Conservation (phyloP, 768 basidiomycete species). For the Leccinum boreale region DNA sequence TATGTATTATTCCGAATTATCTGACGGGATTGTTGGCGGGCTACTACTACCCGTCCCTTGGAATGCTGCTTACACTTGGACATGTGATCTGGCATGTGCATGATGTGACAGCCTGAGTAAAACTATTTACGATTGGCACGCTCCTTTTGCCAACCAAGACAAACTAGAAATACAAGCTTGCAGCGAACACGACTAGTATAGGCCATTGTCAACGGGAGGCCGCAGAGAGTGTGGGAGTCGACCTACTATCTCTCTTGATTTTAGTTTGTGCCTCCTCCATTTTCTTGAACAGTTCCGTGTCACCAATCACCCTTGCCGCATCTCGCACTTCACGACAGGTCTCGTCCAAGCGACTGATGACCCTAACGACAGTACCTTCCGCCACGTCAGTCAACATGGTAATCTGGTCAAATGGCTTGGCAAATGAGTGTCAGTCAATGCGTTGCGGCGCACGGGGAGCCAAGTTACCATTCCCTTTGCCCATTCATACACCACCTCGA, state of each 20-base stretch:
- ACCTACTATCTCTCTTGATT: conserved; percentile 95
- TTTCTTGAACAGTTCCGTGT: conserved; percentile 92
- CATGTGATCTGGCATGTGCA: conserved; percentile 9
- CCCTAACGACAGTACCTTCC: conserved; percentile 95
- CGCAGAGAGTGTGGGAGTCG: not conserved
- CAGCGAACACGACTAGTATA: conserved; percentile 74
- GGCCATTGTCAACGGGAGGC: conserved; percentile 6
- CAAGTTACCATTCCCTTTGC: conserved; percentile 90
- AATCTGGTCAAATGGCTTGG: conserved; percentile 93
- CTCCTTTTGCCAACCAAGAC: not conserved
- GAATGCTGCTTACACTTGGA: conserved; percentile 16
- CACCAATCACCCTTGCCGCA: conserved; percentile 95
- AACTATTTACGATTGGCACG: not conserved
- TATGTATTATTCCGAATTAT: not conserved
- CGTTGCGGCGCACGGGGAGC: not conserved
- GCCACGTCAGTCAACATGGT: conserved; percentile 89
- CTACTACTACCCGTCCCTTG: conserved; percentile 5
- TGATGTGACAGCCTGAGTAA: not conserved
- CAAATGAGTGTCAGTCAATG: not conserved
- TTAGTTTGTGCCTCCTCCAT: conserved; percentile 94
- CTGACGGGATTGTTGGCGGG: conserved; percentile 7
- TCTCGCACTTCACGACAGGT: conserved; percentile 96
- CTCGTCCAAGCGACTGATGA: conserved; percentile 94
- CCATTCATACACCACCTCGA: conserved; percentile 99
- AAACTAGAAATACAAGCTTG: conserved; percentile 77